phyloP scores from a whole-genome alignment of 1,284 basidiomycete genomes.

The Leccinum cinnamomeum region DNA sequence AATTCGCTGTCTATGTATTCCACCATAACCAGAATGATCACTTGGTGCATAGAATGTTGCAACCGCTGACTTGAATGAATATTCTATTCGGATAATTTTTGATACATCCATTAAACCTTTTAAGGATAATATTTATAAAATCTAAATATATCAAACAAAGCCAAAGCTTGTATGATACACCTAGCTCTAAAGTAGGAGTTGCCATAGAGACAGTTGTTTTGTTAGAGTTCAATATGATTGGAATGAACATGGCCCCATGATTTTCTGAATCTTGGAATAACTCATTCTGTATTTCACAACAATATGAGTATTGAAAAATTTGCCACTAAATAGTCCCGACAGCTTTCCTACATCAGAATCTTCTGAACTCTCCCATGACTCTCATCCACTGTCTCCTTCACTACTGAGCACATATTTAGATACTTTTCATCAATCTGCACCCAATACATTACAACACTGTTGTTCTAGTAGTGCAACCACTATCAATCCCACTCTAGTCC shows the following conservation, averaged over 20 bases:
- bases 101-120: background rate
- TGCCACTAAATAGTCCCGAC: background rate
- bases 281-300: background rate
- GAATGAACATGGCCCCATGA: conserved; percentile 2
- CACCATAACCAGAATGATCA: background rate
- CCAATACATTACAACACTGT: no score
- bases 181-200: background rate
- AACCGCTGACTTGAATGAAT: background rate
- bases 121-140: background rate
- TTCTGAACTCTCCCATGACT: no score
- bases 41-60: background rate
- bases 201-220: conserved; percentile 6
- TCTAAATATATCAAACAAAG: background rate
- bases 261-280: background rate
- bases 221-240: conserved; percentile 1
- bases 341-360: no score
- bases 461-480: no score
- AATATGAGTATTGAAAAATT: background rate
- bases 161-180: background rate
- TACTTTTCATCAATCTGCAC: no score
- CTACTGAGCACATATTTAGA: no score
- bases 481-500: no score
- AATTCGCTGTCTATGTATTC: background rate
- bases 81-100: background rate
- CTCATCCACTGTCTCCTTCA: no score